Base-by-base conservation (phyloP, 2,329 filamentous ascomycete species). In the Amauroascus niger region DNA sequence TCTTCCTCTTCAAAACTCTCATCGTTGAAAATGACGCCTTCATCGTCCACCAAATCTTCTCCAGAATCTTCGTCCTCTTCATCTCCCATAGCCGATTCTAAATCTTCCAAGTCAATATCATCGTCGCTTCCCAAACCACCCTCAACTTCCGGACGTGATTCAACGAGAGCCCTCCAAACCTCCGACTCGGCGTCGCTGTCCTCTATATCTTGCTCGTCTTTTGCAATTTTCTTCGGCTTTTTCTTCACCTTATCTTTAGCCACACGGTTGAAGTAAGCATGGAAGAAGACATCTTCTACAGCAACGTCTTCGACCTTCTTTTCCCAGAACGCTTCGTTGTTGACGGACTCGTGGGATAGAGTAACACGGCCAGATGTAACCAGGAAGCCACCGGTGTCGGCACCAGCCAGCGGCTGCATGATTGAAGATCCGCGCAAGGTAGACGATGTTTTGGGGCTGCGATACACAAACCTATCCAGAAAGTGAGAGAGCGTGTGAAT, bases 391-490 rank as follows among this genome's bases (percentile, higher is more conserved):
- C 76, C 75, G 3, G 76, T 76, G 53, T 80, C 79, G 11, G 76
- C 78, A 48, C 82, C 81, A 50, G 80, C 79, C 64, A 96, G 80
- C 37, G 94, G 93, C 70, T 98, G 93, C 93, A 98, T 98, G 69
- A 98, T 95, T 24, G 89, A 96, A 26, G 80, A 78, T 48, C 94
- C 94, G 59, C 87, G 86, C 28, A 81, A 76, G 18, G 70, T 67
- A 14, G 78, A 79, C 3, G 82, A 62, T 6, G 69, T 75, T 76
- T 95, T 95, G 57, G 91, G 83, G 63, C 93, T 95, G 61, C 88
- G 85, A 77, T 97, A 98, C n/a, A 95, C 88, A 69, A 98, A 98
- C 62, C 94, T 90, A 71, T 98, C 93, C 55, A 98, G 77, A 77
- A 98, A 98, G 68, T 94, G 86, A 64, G 93, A 93, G 47, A 98